A percentile compares a stretch with the other conserved stretches of the same genome.
Evolutionary conservation across 225 moss, liverwort and hornwort genomes (phyloP).

Genomic region (Anthoceros angustus): DNA sequence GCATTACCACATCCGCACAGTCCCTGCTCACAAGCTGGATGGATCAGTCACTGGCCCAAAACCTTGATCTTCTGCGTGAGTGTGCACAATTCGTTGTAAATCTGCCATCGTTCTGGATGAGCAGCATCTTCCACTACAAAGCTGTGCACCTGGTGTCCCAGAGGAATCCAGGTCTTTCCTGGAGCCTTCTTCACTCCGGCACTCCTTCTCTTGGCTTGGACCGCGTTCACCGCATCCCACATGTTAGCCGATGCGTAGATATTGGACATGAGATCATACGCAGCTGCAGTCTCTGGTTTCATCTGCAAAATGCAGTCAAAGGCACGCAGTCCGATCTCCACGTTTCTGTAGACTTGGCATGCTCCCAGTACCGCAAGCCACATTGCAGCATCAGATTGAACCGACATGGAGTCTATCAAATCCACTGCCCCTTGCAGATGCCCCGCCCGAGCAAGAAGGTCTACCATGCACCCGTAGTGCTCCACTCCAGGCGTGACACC

Average conservation of each 20-base stretch:
- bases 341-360: background rate
- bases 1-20: too few relatives aligned
- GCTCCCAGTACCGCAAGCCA: background rate
- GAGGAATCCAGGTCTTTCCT: background rate
- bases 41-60: too few relatives aligned
- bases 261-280: conserved; percentile 3
- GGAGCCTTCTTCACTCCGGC: background rate
- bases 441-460: background rate
- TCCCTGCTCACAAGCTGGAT: too few relatives aligned
- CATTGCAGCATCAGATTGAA: background rate
- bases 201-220: background rate
- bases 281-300: conserved; percentile 2
- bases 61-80: too few relatives aligned
- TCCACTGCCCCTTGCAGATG: background rate
- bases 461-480: background rate
- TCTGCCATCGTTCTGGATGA: background rate
- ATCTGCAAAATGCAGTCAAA: background rate
- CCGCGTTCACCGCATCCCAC: background rate
- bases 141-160: background rate
- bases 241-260: background rate
- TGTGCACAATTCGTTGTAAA: background rate
- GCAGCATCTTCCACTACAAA: background rate
- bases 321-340: background rate
- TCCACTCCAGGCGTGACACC: background rate
- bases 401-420: background rate